Base-by-base conservation (phyloP, 495 filamentous ascomycete genomes). In the Geoglossum glabrum region DNA sequence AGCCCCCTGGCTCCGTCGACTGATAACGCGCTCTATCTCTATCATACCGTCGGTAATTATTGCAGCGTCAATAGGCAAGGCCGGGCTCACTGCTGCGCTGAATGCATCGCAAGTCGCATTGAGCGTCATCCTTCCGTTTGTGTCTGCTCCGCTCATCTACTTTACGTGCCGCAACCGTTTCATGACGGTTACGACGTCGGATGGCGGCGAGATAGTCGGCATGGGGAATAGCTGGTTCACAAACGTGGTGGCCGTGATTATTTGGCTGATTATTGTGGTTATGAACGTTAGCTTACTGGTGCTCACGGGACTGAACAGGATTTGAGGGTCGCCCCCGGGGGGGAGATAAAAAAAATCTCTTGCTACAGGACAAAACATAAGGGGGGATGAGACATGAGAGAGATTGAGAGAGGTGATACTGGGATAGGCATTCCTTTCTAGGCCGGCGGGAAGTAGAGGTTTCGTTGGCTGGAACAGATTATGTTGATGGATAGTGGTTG, bases 151-250 rank as follows among this genome's bases (percentile, higher is more conserved):
- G 21, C 70, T 95, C 23, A 84, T 95, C 61, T 95, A 82, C 66
- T 94, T 94, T 63, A 95, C 89, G 0, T 87, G 84, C 59, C 73
- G 81, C 47, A 81, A 83, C 59, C 76, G 79, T 61, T 92, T 86
- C 65, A 94, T 95, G 89, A 84, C 76, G 25, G 86, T 87, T n/a
- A 13, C 6, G 64, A 68, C 61, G 59, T 61, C 17, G 65, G 70
- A 51, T 55, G 59, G 56, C 67, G 72, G 23, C 1, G 57, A 68
- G 64, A 66, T 30, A 13, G 69, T 79, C 4, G 72, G 71, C 46
- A 81, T 85, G 79, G 72, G 73, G 33, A 88, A 88, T 64, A 72
- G 77, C 36, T 76, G 79, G 69, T 61, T 79, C 55, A 67, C 77
- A 23, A 73, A 78, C 17, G 64, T 70, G 8, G 38, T 84, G 47